Percentiles rank a stretch among this genome's conserved stretches.
phyloP scores from a whole-genome alignment of 176 grass and related monocot genomes.

The Rhynchospora pubera region DNA sequence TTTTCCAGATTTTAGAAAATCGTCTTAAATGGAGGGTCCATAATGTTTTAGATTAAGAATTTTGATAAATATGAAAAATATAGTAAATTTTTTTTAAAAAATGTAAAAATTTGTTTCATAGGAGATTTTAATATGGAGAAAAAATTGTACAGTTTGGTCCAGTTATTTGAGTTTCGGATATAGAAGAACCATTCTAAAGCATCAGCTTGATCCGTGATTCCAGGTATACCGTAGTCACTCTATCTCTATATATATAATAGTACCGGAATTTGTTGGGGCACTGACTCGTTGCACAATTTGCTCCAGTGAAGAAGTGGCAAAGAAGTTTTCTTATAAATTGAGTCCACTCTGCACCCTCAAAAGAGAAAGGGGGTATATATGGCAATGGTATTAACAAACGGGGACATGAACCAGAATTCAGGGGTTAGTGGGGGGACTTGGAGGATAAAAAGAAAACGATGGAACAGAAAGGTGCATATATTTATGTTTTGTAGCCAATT shows the following conservation, averaged over 20 bases:
- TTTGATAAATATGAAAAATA: no score
- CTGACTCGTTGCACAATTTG: background rate
- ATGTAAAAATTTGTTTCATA: no score
- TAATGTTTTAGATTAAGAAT: no score
- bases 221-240: no score
- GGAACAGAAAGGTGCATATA: constrained; percentile 18
- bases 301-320: background rate
- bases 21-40: no score
- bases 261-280: background rate
- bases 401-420: constrained; percentile 38
- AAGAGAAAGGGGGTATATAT: constrained; percentile 25
- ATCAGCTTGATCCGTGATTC: no score
- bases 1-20: no score
- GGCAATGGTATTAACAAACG: constrained; percentile 21
- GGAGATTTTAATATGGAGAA: no score
- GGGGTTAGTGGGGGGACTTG: constrained; percentile 41
- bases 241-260: background rate
- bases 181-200: no score
- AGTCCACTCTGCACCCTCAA: constrained; percentile 16
- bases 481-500: constrained; percentile 8
- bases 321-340: background rate
- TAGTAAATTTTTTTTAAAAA: no score
- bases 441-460: constrained; percentile 20
- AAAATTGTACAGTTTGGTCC: no score
- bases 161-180: no score